Percentiles rank a stretch among this genome's conserved stretches.
Evolutionary conservation across 148 eudicot genomes (phyloP).

Genomic region (Camellia japonica): DNA sequence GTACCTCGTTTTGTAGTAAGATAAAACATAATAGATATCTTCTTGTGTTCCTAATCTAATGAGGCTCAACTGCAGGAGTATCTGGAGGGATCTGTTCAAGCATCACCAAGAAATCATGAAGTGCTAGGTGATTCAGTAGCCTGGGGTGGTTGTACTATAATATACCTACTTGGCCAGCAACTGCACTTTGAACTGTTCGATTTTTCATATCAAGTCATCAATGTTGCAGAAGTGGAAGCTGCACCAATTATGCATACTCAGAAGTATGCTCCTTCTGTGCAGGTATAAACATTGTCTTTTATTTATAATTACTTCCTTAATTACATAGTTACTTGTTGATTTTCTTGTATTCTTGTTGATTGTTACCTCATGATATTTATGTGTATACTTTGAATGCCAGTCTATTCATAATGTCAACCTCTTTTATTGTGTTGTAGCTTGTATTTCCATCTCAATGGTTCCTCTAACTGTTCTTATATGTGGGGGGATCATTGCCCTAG

Average conservation of each 20-base stretch:
- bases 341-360: neutral
- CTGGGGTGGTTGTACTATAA: slow-evolving; percentile 96
- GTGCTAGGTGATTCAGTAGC: slow-evolving; percentile 92
- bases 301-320: neutral
- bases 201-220: slow-evolving; percentile 93
- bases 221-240: slow-evolving; percentile 86
- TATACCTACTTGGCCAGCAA: slow-evolving; percentile 94
- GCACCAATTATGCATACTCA: slow-evolving; percentile 50
- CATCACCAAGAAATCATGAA: slow-evolving; percentile 52
- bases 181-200: slow-evolving; percentile 95
- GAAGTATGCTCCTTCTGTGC: slow-evolving; percentile 47
- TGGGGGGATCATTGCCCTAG: no score
- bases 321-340: neutral
- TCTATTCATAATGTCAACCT: neutral
- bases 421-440: neutral
- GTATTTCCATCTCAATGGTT: neutral
- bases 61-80: slow-evolving; percentile 56
- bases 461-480: neutral
- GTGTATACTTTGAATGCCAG: neutral
- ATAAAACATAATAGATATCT: neutral
- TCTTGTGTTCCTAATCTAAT: neutral
- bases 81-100: slow-evolving; percentile 71
- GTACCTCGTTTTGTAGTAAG: neutral
- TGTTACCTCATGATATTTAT: neutral
- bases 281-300: slow-evolving; percentile 41